These are phyloP conservation scores for Wickerhamomyces rabaulensis DNA, from an alignment of 805 yeast species.

Conservation along the genomic window DNA sequence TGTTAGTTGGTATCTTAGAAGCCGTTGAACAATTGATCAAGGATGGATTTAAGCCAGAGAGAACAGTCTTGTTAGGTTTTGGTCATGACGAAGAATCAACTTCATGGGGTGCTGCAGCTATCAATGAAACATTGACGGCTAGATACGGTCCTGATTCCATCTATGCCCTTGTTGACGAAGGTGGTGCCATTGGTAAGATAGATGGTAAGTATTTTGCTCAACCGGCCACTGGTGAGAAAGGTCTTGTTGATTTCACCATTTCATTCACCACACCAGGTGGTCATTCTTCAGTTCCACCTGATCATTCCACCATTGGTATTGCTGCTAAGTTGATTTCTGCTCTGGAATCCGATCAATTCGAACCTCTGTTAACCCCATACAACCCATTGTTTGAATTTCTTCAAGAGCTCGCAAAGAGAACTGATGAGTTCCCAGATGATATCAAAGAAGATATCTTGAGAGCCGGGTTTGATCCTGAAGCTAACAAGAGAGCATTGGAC, in stretches of 20 bases:
- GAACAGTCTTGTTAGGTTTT: slow-evolving; percentile 58
- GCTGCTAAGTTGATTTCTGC: slow-evolving; percentile 48
- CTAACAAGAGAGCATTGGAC: slow-evolving; percentile 28
- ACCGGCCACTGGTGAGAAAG: slow-evolving; percentile 59
- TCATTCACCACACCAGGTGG: slow-evolving; percentile 63
- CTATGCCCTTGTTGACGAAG: slow-evolving; percentile 66
- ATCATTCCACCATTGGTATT: slow-evolving; percentile 75
- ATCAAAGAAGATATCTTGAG: slow-evolving; percentile 27
- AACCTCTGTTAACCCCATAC: slow-evolving; percentile 36
- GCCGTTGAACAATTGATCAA: slow-evolving; percentile 49
- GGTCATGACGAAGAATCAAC: slow-evolving; percentile 76
- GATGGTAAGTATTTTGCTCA: slow-evolving; percentile 40
- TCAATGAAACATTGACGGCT: slow-evolving; percentile 41
- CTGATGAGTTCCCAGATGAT: slow-evolving; percentile 19
- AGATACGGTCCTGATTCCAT: slow-evolving; percentile 57
- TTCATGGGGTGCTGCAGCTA: slow-evolving; percentile 35
- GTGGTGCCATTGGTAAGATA: slow-evolving; percentile 34
- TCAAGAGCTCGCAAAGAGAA: slow-evolving; percentile 54
- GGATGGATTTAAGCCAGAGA: slow-evolving; percentile 46
- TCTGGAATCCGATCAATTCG: slow-evolving; percentile 51
- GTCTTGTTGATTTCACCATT: slow-evolving; percentile 47
- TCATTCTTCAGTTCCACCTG: slow-evolving; percentile 73
- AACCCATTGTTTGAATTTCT: slow-evolving; percentile 59
- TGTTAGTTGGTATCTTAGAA: slow-evolving; percentile 61
- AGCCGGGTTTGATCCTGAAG: slow-evolving; percentile 25